Evolutionary conservation across 2,329 filamentous ascomycete genomes (phyloP), one percentile per base, ranked within the genome.

Genomic region (Fusarium robinianum): DNA sequence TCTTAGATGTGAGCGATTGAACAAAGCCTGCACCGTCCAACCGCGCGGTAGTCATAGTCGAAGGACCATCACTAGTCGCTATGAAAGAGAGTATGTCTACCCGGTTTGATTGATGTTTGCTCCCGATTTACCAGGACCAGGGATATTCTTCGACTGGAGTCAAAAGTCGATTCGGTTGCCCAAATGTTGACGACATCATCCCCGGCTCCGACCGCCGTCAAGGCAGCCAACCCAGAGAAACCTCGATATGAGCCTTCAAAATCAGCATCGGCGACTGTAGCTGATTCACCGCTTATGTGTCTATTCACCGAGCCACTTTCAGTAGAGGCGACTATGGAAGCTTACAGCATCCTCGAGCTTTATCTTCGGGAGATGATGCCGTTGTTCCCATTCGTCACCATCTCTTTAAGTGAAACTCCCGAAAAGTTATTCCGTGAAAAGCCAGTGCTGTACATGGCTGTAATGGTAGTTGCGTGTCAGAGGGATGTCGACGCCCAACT

Each of bases 141-240:
- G 5, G 46, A 45, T 11, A 16, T 51, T 16, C 18, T 26, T 0
- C 21, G 47, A 29, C 38, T 51, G 2, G 39, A 51, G 11, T 45
- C 47, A 14, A 49, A 49, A 10, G 49, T 51, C 4, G 45, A 49
- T 15, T 51, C 47, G 8, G 40, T 45, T 15, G 29, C 47, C 8
- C 48, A 29, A 4, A 23, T 51, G 5, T 16, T 43, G 5, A 30
- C 39, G 8, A 27, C 17, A 14, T 32, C 46, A 7, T 15, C 11
- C 2, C 15, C 26, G 3, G n/a, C n/a, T n/a, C n/a, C 40, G 0
- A 33, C 41, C 25, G 0, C 34, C 23, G 22, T 35, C 35, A 8
- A 9, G 17, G 18, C 22, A 31, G 3, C 3, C 6, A 3, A 6
- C n/a, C 4, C 2, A 6, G 27, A 17, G 1, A 25, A 15, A 3